Evolutionary conservation across 345 rosid genomes (phyloP).

Genomic region (Gossypium bickii): DNA sequence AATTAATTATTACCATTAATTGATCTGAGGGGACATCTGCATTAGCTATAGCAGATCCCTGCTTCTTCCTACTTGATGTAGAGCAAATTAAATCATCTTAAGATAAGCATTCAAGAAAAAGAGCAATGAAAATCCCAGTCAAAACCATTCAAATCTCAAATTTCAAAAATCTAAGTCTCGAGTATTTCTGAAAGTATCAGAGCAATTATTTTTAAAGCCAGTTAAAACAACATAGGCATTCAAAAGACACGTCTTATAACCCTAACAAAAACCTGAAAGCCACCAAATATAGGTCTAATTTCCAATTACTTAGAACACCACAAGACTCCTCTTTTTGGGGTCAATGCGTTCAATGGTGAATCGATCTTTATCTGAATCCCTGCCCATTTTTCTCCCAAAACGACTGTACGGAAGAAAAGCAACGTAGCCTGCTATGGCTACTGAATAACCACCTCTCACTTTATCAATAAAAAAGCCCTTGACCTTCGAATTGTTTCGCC

Average conservation of each 20-base stretch:
- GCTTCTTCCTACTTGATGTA: background rate
- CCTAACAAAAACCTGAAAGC: background rate
- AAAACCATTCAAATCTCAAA: background rate
- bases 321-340: background rate
- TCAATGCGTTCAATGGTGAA: background rate
- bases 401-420: background rate
- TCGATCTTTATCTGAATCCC: background rate
- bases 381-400: background rate
- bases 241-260: background rate
- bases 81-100: background rate
- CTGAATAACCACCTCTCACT: conserved; percentile 1
- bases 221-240: background rate
- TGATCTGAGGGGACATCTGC: background rate
- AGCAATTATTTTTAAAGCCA: background rate
- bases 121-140: background rate
- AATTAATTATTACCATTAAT: background rate
- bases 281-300: background rate
- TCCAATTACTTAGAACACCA: background rate
- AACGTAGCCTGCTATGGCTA: background rate
- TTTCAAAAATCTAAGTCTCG: background rate
- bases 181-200: background rate
- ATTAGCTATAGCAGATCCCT: background rate
- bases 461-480: background rate
- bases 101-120: background rate
- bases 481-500: background rate